Percentiles rank a stretch among this genome's conserved stretches.
These are phyloP conservation scores for Colletotrichum neosansevieriae DNA, from an alignment of 2,329 filamentous ascomycete genomes.

Conservation along the genomic window DNA sequence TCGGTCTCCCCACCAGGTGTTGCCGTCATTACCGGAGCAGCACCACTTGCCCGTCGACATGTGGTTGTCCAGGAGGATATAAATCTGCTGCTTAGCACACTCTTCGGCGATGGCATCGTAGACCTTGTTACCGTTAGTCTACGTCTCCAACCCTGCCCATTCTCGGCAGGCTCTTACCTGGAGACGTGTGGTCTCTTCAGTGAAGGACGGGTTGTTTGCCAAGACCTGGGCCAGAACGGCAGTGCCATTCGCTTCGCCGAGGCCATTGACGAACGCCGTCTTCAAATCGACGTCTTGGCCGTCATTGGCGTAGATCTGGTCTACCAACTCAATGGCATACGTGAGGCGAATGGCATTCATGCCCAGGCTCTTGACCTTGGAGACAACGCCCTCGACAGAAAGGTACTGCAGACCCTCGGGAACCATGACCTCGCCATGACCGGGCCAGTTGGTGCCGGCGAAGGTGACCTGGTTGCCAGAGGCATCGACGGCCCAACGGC, in stretches of 20 bases:
- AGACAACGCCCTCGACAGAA: conserved; percentile 66
- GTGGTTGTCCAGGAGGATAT: conserved; percentile 72
- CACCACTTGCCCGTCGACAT: conserved; percentile 71
- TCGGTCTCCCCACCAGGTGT: conserved; percentile 71
- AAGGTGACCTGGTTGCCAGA: conserved; percentile 59
- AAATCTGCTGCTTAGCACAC: conserved; percentile 65
- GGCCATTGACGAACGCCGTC: conserved; percentile 57
- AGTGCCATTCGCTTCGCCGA: conserved; percentile 66
- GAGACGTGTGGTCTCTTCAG: conserved; percentile 64
- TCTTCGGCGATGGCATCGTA: conserved; percentile 72
- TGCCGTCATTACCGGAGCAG: conserved; percentile 66
- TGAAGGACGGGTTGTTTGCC: conserved; percentile 68
- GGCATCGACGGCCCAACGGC: conserved; percentile 57
- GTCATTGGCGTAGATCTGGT: conserved; percentile 65
- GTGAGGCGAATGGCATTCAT: conserved; percentile 74
- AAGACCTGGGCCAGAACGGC: conserved; percentile 64
- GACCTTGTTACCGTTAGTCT: conserved; percentile 46
- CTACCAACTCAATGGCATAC: conserved; percentile 74
- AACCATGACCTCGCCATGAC: conserved; percentile 72
- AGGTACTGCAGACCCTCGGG: conserved; percentile 74
- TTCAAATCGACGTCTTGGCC: conserved; percentile 60
- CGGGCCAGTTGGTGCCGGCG: conserved; percentile 73
- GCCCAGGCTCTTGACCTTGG: conserved; percentile 68
- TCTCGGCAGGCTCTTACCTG: conserved; percentile 51
- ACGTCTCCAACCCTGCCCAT: not conserved